phyloP scores from a whole-genome alignment of 371 early-diverging fungal species.

The Syncephalis fuscata region DNA sequence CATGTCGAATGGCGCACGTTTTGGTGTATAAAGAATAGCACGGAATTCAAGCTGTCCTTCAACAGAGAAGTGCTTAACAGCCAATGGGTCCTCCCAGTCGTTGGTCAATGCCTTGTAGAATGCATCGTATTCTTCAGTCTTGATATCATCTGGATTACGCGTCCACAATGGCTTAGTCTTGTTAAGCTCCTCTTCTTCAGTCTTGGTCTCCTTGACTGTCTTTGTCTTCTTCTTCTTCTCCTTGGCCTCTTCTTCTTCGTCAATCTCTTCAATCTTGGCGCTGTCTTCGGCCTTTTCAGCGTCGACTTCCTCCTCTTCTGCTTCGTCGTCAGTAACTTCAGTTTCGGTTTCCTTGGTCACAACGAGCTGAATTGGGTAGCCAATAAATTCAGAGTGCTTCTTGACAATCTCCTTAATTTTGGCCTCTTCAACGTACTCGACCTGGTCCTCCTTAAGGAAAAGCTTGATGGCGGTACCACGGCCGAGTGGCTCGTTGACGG shows the following conservation, averaged over 20 bases:
- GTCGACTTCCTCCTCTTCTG: conserved; percentile 46
- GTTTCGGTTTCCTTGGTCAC: conserved; percentile 82
- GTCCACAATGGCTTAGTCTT: conserved; percentile 93
- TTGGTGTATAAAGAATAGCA: conserved; percentile 79
- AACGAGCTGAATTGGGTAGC: conserved; percentile 80
- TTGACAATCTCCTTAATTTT: conserved; percentile 82
- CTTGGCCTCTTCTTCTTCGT: conserved; percentile 39
- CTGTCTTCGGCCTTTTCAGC: conserved; percentile 41
- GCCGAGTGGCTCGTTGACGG: conserved; percentile 47
- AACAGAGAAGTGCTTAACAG: conserved; percentile 84
- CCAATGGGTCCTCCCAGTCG: conserved; percentile 91
- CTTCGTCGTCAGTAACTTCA: conserved; percentile 73
- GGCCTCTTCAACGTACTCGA: conserved; percentile 82
- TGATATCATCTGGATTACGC: conserved; percentile 79
- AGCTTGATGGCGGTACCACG: conserved; percentile 85
- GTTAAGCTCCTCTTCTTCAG: conserved; percentile 75
- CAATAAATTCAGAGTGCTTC: conserved; percentile 92
- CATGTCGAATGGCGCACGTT: conserved; percentile 80
- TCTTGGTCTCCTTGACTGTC: conserved; percentile 66
- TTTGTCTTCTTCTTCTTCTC: conserved; percentile 41
- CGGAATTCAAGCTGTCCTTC: conserved; percentile 92
- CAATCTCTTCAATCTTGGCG: conserved; percentile 48
- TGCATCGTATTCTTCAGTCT: conserved; percentile 72
- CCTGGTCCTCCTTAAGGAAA: conserved; percentile 82
- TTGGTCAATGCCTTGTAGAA: conserved; percentile 92